Evolutionary conservation across 495 filamentous ascomycete genomes (phyloP).

Genomic region (Rusavskia elegans): DNA sequence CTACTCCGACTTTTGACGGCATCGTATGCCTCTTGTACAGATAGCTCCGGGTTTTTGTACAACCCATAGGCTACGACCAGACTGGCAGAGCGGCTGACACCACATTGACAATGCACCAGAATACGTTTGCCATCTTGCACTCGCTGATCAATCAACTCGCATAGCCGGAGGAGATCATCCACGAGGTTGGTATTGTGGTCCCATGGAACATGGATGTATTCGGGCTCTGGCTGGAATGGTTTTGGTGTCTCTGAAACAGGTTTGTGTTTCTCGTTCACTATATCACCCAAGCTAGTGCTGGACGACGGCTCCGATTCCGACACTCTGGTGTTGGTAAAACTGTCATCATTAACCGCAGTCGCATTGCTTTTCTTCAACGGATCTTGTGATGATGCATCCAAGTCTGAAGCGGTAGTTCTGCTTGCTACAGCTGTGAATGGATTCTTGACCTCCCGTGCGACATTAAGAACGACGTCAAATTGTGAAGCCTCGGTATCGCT

Average conservation of each 20-base stretch:
- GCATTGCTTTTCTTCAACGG: slow-evolving; percentile 12
- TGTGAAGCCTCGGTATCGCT: slow-evolving; percentile 66
- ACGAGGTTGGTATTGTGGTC: slow-evolving; percentile 96
- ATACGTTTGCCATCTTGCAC: slow-evolving; percentile 70
- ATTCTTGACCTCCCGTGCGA: slow-evolving; percentile 85
- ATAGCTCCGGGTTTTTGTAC: slow-evolving; percentile 73
- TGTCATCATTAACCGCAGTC: slow-evolving; percentile 11
- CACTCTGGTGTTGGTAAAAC: slow-evolving; percentile 47
- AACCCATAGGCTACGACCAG: slow-evolving; percentile 92
- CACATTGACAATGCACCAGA: slow-evolving; percentile 87
- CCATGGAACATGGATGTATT: slow-evolving; percentile 94
- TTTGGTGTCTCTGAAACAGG: slow-evolving; percentile 44
- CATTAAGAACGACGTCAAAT: slow-evolving; percentile 90
- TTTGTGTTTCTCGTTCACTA: slow-evolving; percentile 15
- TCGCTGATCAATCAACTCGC: slow-evolving; percentile 70
- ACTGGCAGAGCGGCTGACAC: slow-evolving; percentile 91
- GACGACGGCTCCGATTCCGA: slow-evolving; percentile 55
- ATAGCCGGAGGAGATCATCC: slow-evolving; percentile 67
- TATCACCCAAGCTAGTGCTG: slow-evolving; percentile 51
- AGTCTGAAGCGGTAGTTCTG: not conserved
- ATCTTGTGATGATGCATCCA: slow-evolving; percentile 17
- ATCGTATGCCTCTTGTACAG: slow-evolving; percentile 86
- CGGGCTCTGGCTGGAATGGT: slow-evolving; percentile 41
- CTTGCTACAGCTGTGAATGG: slow-evolving; percentile 41
- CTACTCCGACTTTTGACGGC: slow-evolving; percentile 75